Base-by-base conservation (phyloP, 148 eudicot genomes). In the Rhododendron mucronatum region DNA sequence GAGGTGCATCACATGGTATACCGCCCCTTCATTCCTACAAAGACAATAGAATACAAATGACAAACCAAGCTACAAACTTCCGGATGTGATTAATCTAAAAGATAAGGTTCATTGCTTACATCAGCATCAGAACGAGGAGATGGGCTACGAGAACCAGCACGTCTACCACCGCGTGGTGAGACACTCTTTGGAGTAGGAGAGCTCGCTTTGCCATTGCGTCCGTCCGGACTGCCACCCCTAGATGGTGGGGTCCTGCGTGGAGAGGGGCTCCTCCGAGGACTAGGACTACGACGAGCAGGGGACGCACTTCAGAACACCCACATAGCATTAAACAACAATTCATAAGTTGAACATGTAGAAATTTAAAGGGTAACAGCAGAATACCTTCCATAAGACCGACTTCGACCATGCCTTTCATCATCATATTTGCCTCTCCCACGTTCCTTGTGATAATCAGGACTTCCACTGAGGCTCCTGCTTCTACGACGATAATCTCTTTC, bases 91-190 rank as follows among this genome's bases (percentile, higher is more conserved):
- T 63, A 35, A 37, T 37, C 55, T 4, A 16, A 81, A 14, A 41
- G 26, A 48, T 7, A 61, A 67, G 41, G 26, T 37, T 47, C 1
- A 5, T 78, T 44, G 92, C 95, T 95, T 89, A 95, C 98, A 85
- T 95, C 98, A 67, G 93, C 93, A 90, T 94, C 98, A 87, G 95
- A 94, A 81, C 89, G 95, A 48, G 96, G 98, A 88, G 98, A 92
- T 51, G 93, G 96, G 86, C 97, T 95, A 15, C 93, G 92, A 82
- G 98, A 96, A 89, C 90, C 95, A 86, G 89, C 93, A 77, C 78
- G 89, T 26, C 93, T 89, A 47, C 86, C 90, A 47, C 86, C 90
- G 20, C 86, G 93, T 0, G 96, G 96, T 51, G 96, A 94, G 41
- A 87, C 87, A 90, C 94, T 91, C 86, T 87, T 94, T 14, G 94